Conservation (phyloP, 108 stramenopile genomes). For the Cyclostephanos invisitatus region DNA sequence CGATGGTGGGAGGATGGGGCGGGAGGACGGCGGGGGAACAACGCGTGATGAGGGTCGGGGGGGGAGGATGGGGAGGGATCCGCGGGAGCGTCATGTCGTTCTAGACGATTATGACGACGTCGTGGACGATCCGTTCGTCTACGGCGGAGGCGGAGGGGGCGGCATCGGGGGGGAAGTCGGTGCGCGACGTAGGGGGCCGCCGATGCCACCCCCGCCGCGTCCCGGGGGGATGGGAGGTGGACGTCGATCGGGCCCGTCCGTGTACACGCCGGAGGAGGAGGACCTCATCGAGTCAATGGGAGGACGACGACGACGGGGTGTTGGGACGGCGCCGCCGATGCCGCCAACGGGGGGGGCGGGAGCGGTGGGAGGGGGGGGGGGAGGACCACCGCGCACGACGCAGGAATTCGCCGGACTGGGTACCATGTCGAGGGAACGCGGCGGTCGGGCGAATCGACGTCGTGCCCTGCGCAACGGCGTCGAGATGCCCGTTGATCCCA, state of each 20-base stretch:
- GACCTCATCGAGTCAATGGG: constrained; percentile 73
- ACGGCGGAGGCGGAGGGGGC: not conserved
- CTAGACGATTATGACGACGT: not conserved
- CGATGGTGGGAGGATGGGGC: not conserved
- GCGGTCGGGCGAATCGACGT: not conserved
- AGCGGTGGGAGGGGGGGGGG: not conserved
- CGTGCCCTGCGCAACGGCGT: not conserved
- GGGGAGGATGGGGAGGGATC: not conserved
- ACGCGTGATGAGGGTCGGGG: not conserved
- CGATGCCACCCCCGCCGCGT: constrained; percentile 3
- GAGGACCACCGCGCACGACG: constrained; percentile 11
- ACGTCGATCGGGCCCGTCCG: constrained; percentile 24
- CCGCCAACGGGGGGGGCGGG: not conserved
- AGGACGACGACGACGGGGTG: constrained; percentile 40
- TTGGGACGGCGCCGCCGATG: not conserved
- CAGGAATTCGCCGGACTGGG: constrained; percentile 34
- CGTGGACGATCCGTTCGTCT: not conserved
- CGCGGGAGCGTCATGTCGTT: constrained; percentile 1
- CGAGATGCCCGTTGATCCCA: not conserved
- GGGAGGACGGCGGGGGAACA: not conserved
- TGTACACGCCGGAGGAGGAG: constrained; percentile 78
- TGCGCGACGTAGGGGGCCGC: not conserved
- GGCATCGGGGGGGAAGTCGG: too few species aligned
- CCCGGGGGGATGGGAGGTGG: too few species aligned
- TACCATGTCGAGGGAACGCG: constrained; percentile 10